Evolutionary conservation across 768 basidiomycete genomes (phyloP), one percentile per base, ranked within the genome.

Genomic region (Imleria badia): DNA sequence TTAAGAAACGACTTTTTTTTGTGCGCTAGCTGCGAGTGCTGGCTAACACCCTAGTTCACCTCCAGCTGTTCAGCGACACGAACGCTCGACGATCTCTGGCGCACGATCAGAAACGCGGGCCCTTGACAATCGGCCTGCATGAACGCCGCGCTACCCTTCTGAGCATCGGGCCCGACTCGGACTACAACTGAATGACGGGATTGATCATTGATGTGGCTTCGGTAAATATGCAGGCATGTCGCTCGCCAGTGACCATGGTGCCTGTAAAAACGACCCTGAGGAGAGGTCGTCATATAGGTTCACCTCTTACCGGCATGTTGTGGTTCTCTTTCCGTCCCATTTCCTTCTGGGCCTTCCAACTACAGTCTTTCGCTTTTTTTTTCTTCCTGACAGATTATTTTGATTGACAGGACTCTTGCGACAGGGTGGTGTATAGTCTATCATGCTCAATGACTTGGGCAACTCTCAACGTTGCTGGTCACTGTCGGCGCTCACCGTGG

Each of bases 221-320:
- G 52, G 40, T 30, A 46, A 41, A 43, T 23, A 20, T 17, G 40
- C 26, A 40, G 30, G 29, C 34, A 46, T 31, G 45, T 58, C 39
- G 19, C 33, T 42, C 39, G 40, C 39, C 31, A 45, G 9, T 34
- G 6, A 26, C n/a, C 35, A n/a, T 30, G n/a, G 60, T 63, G 14
- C 50, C 55, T 54, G 55, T 54, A 42, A 52, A 52, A 58, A 39
- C 33, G 54, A 33, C 64, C 62, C 65, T 64, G 58, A 51, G 20
- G 30, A 17, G 14, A 23, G 42, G 11, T 14, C 5, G n/a, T 33
- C 46, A 40, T 60, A 60, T 52, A 58, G 38, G 40, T 30, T 23
- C 20, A 40, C 7, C 30, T 30, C 34, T 49, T 45, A 33, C 38
- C n/a, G 29, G 41, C 52, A 36, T 22, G 2, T 31, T n/a, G 17